Percentiles rank a stretch among this genome's conserved stretches.
Conservation (phyloP, 2,329 filamentous ascomycete genomes). For the Amylocarpus encephaloides region DNA sequence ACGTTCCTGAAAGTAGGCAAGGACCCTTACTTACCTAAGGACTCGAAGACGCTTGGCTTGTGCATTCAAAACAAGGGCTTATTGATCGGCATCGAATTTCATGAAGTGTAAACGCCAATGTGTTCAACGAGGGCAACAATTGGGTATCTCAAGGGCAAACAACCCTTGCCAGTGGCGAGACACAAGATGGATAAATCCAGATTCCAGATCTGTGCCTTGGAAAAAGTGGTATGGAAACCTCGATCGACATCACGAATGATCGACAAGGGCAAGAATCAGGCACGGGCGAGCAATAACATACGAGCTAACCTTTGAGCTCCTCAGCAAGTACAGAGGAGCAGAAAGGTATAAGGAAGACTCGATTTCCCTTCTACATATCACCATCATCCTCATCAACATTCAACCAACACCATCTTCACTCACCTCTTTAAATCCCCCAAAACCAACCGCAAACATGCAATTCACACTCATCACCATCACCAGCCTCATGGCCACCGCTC, state of each 20-base stretch:
- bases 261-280: conserved; percentile 6
- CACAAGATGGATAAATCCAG: neutral
- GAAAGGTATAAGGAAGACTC: conserved; percentile 9
- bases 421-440: neutral
- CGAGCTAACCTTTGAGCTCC: conserved; percentile 13
- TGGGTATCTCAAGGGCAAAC: neutral
- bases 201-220: neutral
- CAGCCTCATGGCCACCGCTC: conserved; percentile 15
- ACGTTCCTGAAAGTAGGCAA: neutral
- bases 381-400: conserved; percentile 6
- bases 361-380: conserved; percentile 8
- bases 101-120: neutral
- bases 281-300: neutral
- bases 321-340: neutral
- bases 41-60: neutral
- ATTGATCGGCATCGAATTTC: conserved; percentile 16
- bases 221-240: conserved; percentile 3
- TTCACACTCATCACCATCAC: conserved; percentile 18
- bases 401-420: conserved; percentile 38
- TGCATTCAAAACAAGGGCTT: conserved; percentile 11
- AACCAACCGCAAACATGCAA: conserved; percentile 14
- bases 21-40: neutral
- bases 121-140: neutral
- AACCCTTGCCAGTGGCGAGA: conserved; percentile 12
- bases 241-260: conserved; percentile 10